Evolutionary conservation across 768 basidiomycete species (phyloP), one percentile per base, ranked within the genome.

Genomic region (Pholiota microspora): DNA sequence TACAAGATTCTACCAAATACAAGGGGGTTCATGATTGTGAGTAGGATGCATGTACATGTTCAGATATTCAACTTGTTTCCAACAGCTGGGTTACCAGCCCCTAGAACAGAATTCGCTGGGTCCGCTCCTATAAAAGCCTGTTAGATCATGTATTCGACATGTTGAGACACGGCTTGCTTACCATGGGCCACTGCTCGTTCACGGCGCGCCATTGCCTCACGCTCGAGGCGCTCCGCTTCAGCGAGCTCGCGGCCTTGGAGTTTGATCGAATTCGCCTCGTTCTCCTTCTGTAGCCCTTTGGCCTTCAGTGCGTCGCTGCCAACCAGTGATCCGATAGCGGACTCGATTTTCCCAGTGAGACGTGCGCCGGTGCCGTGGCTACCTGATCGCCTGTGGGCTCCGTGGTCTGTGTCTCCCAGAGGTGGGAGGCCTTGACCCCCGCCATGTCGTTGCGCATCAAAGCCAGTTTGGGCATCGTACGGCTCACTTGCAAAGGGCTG

Each of bases 141-240:
- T 31, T 12, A 12, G 29, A 31, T n/a, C n/a, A n/a, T n/a, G n/a
- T n/a, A n/a, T n/a, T n/a, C n/a, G n/a, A n/a, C n/a, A n/a, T n/a
- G n/a, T n/a, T n/a, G n/a, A n/a, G n/a, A n/a, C n/a, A n/a, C n/a
- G n/a, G n/a, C n/a, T 9, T 42, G 62, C 67, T 47, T 40, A 76
- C 80, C 81, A 60, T 80, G 78, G 12, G 69, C 78, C 23, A 82
- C 79, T 7, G 81, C 81, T 7, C 80, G 73, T 55, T 82, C 78
- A 18, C 80, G 74, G 24, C 76, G 73, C 65, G 71, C 59, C 27
- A 71, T 36, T 12, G 81, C 82, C 59, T 82, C 80, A 4, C 67
- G 67, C 63, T 83, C 82, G 7, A 83, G 69, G 12, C 77, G 73
- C 63, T 83, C 79, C 16, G 82, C 82, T 61, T 82, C 78, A 2